Evolutionary conservation across 148 eudicot species (phyloP), one percentile per base, ranked within the genome.

Genomic region (Spergularia marina): DNA sequence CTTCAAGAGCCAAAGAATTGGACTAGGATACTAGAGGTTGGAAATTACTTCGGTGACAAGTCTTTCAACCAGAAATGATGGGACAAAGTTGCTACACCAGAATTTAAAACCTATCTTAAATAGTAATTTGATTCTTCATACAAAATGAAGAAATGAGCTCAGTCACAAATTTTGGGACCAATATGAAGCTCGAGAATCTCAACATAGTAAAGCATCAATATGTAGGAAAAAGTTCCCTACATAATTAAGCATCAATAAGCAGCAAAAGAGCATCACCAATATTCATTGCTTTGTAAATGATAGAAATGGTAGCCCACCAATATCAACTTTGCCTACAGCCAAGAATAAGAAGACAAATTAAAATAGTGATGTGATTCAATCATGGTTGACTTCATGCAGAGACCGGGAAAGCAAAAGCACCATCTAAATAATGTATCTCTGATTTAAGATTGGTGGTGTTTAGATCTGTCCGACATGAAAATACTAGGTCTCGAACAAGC

Each of bases 381-480:
- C 72, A 56, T 51, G 81, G 76, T 73, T 79, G 82, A 74, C 74
- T 79, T 79, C 69, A 74, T 53, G 39, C 70, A 74, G 20, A 79
- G 36, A n/a, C 30, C 16, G 53, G 65, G 41, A 39, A 74, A 53
- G 39, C 66, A 74, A 60, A 4, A 3, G 73, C 61, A 74, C 23
- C 17, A 52, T 56, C 57, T 55, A 71, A 61, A 10, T 39, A 63
- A 64, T 47, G 34, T n/a, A 23, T 56, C 36, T 63, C 15, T 71
- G 51, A 66, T 64, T 72, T 75, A 78, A 72, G 36, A 65, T 71
- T 47, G 25, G 13, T 18, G 10, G 53, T 40, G 10, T 40, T 17
- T 41, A 66, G 70, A 41, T 14, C 23, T 17, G 8, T 47, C 36
- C 36, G 39, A 68, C 5, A 18, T 51, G 57, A 51, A 65, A 51